These are phyloP conservation scores for Coffea humblotiana DNA, from an alignment of 305 asterid species.

Conservation along the genomic window DNA sequence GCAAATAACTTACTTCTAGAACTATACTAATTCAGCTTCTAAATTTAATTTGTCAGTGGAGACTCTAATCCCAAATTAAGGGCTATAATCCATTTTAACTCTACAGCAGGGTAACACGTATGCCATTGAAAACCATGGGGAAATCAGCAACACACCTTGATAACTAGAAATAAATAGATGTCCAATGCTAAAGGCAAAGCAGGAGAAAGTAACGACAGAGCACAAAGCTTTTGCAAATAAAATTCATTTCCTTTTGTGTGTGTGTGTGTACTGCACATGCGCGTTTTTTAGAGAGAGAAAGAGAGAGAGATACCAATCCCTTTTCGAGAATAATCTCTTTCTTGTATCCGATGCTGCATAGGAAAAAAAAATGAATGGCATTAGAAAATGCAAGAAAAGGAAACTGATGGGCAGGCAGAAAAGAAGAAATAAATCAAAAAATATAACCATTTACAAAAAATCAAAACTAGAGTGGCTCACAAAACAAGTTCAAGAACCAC, in stretches of 20 bases:
- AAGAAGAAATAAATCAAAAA: not conserved
- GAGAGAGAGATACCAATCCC: conserved; percentile 48
- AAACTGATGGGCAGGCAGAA: not conserved
- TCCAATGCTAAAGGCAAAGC: not conserved
- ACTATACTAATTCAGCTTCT: not conserved
- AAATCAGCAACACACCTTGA: no score
- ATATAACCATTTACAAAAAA: not conserved
- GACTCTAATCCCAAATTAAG: not conserved
- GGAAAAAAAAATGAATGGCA: conserved; percentile 19
- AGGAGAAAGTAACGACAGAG: conserved; percentile 1
- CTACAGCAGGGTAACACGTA: not conserved
- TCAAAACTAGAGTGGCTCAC: not conserved
- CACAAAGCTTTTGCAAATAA: no score
- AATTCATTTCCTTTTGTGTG: no score
- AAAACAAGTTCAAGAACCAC: not conserved
- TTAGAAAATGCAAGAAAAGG: conserved; percentile 11
- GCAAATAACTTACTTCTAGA: not conserved
- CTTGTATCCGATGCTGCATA: conserved; percentile 86
- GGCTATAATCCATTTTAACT: not conserved
- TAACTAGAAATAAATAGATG: not conserved
- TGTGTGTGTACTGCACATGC: no score
- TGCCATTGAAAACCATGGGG: not conserved
- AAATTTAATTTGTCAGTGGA: not conserved
- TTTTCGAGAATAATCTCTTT: conserved; percentile 78
- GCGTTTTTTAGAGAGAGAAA: not conserved